A percentile compares a stretch with the other conserved stretches of the same genome.
Evolutionary conservation across 805 yeast genomes (phyloP).

Genomic region (Tetrapisispora pingtungensis): DNA sequence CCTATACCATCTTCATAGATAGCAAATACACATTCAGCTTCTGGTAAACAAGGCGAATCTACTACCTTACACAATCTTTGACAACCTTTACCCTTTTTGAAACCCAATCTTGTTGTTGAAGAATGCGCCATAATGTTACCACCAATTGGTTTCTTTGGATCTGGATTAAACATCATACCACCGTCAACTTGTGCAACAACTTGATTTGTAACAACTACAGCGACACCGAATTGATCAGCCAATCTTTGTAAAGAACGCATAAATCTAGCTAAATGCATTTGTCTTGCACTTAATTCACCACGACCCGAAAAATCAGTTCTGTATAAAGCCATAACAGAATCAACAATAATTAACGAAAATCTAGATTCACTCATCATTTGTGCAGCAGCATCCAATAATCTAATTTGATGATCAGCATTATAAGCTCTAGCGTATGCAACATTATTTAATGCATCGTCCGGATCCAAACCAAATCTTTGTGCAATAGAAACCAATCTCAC

Average conservation of each 20-base stretch:
- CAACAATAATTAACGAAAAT: slow-evolving; percentile 85
- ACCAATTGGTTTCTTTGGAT: slow-evolving; percentile 97
- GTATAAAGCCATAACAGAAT: slow-evolving; percentile 92
- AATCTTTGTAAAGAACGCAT: slow-evolving; percentile 85
- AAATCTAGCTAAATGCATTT: slow-evolving; percentile 85
- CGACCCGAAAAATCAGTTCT: slow-evolving; percentile 93
- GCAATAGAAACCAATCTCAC: slow-evolving; percentile 83
- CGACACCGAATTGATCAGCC: slow-evolving; percentile 97
- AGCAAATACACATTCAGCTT: slow-evolving; percentile 89
- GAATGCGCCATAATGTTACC: slow-evolving; percentile 97
- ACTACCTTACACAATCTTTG: slow-evolving; percentile 90
- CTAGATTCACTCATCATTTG: slow-evolving; percentile 93
- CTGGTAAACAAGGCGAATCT: slow-evolving; percentile 95
- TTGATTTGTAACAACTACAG: slow-evolving; percentile 90
- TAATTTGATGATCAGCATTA: slow-evolving; percentile 92
- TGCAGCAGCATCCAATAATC: slow-evolving; percentile 80
- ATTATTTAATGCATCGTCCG: slow-evolving; percentile 89
- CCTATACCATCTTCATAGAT: slow-evolving; percentile 95
- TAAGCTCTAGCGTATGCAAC: slow-evolving; percentile 97
- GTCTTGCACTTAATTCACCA: slow-evolving; percentile 92
- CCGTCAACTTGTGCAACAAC: slow-evolving; percentile 98
- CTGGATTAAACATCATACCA: slow-evolving; percentile 72
- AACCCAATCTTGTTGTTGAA: slow-evolving; percentile 83
- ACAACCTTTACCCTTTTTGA: slow-evolving; percentile 85
- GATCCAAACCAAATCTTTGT: slow-evolving; percentile 80